A percentile compares a stretch with the other conserved stretches of the same genome.
These are phyloP conservation scores for Tolypocladium inflatum DNA, from an alignment of 2,329 filamentous ascomycete genomes.

Conservation along the genomic window DNA sequence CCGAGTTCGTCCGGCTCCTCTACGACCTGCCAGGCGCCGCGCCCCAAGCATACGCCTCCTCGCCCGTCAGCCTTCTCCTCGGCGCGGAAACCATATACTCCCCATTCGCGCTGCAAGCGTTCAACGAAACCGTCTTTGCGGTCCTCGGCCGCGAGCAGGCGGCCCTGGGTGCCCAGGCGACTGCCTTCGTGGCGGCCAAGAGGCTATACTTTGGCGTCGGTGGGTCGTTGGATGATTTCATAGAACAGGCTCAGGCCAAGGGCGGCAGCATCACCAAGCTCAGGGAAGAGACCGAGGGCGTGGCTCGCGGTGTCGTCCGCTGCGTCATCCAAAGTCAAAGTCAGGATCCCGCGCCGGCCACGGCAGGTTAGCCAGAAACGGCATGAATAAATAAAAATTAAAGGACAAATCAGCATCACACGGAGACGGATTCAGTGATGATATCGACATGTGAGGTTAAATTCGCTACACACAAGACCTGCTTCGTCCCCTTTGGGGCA, in stretches of 20 bases:
- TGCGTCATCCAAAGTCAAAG: slow-evolving; percentile 25
- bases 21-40: slow-evolving; percentile 18
- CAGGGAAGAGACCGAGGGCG: slow-evolving; percentile 50
- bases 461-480: neutral
- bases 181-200: slow-evolving; percentile 65
- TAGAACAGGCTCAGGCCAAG: slow-evolving; percentile 37
- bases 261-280: slow-evolving; percentile 40
- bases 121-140: slow-evolving; percentile 55
- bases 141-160: slow-evolving; percentile 40
- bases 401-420: neutral
- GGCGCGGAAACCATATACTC: slow-evolving; percentile 81
- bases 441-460: neutral
- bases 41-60: neutral
- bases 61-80: slow-evolving; percentile 42
- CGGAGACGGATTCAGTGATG: neutral
- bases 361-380: neutral
- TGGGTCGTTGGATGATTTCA: slow-evolving; percentile 69
- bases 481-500: neutral
- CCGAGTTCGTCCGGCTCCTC: slow-evolving; percentile 52
- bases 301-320: slow-evolving; percentile 50
- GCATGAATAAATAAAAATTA: neutral
- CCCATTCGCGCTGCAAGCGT: slow-evolving; percentile 58
- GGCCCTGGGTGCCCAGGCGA: slow-evolving; percentile 32
- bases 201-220: slow-evolving; percentile 78
- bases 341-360: neutral